Evolutionary conservation across 495 filamentous ascomycete species (phyloP), one percentile per base, ranked within the genome.

Genomic region (Penicillium waksmanii): DNA sequence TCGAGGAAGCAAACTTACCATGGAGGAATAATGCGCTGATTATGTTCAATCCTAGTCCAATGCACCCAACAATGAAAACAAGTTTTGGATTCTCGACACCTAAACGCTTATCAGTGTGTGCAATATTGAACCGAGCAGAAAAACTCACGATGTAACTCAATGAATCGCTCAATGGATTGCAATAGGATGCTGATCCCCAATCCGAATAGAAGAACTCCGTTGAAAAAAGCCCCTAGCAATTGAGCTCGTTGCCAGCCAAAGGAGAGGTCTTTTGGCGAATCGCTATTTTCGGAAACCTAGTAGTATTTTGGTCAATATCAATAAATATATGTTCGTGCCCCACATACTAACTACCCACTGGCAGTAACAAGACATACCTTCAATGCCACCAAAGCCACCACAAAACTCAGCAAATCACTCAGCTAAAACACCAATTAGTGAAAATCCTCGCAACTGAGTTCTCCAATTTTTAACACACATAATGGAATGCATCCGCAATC

Each of bases 401-500:
- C 77, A 18, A 97, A 84, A 5, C 92, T 94, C 40, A 96, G 85
- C 46, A 97, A 86, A 79, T 96, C 93, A 74, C 95, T 97, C 47
- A 97, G 77, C 90, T 93, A 21, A 57, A 44, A 60, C 17, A 47
- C 8, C n/a, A n/a, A 43, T 44, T 18, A 53, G 27, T 34, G 10
- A 33, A 38, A 21, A 3, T 3, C 21, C 21, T 3, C 21, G 21
- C 3, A 21, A 21, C 23, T 23, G 23, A 23, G 12, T 1, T 53
- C 3, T 7, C 19, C 21, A 11, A 21, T 17, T 15, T 3, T 27
- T 12, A 9, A 62, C 82, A 57, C 76, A 92, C 89, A 87, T 97
- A 97, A 69, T 97, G 93, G 68, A 97, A 97, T 47, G 93, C 89
- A 79, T 97, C 93, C 17, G 93, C 93, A 63, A 93, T 88, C 57